Percentiles rank a stretch among this genome's conserved stretches.
These are phyloP conservation scores for Monsonia emarginata DNA, from an alignment of 441 rosid genomes.

Conservation along the genomic window DNA sequence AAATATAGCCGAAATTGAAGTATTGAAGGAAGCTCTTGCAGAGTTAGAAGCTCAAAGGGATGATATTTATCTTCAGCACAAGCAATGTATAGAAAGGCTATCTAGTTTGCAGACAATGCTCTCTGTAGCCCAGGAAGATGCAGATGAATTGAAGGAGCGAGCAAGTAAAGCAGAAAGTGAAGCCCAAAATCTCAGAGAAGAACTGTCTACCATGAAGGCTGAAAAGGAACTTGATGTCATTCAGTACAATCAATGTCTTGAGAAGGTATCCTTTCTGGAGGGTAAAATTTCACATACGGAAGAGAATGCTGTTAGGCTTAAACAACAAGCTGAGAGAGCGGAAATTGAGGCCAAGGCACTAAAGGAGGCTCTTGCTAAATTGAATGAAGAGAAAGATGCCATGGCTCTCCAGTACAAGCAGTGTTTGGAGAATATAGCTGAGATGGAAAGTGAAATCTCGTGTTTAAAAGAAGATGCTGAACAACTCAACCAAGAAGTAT, in stretches of 20 bases:
- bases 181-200: conserved; percentile 40
- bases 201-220: conserved; percentile 36
- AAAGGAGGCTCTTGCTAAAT: conserved; percentile 35
- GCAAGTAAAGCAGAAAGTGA: conserved; percentile 43
- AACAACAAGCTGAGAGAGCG: conserved; percentile 44
- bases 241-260: conserved; percentile 43
- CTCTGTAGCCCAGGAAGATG: conserved; percentile 28
- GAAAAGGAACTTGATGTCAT: conserved; percentile 42
- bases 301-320: conserved; percentile 40
- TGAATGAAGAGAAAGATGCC: conserved; percentile 45
- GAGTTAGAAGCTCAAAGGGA: conserved; percentile 49
- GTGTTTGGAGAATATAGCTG: conserved; percentile 51
- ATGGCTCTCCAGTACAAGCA: conserved; percentile 32
- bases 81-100: conserved; percentile 40
- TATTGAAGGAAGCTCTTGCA: conserved; percentile 42
- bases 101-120: conserved; percentile 32
- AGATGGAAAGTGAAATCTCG: conserved; percentile 55
- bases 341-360: conserved; percentile 46
- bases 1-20: conserved; percentile 49
- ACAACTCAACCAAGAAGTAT: conserved; percentile 51
- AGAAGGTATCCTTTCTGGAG: conserved; percentile 52
- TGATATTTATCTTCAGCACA: conserved; percentile 35
- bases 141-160: conserved; percentile 24
- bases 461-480: conserved; percentile 46
- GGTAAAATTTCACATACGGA: conserved; percentile 44